A percentile compares a stretch with the other conserved stretches of the same genome.
These are phyloP conservation scores for Sanchytrium tribonematis DNA, from an alignment of 371 early-diverging fungal genomes.

Conservation along the genomic window DNA sequence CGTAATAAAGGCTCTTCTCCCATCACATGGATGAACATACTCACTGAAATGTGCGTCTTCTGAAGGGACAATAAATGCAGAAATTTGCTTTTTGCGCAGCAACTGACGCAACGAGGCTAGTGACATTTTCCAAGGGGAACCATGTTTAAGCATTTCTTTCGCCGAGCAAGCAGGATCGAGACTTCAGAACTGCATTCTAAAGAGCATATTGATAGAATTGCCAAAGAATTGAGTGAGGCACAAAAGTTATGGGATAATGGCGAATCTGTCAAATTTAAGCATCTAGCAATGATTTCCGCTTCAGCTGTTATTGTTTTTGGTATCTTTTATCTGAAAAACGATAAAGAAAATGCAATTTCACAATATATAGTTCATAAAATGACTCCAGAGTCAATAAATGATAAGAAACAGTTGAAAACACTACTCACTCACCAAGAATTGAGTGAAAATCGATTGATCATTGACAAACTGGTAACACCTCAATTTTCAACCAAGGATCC, in stretches of 20 bases:
- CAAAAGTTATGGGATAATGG: not conserved
- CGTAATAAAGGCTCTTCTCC: constrained; percentile 71
- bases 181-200: no score
- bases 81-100: constrained; percentile 33
- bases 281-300: not conserved
- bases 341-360: not conserved
- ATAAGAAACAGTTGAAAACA: not conserved
- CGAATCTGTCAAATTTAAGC: not conserved
- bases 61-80: constrained; percentile 68
- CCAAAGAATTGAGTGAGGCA: not conserved
- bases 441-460: not conserved
- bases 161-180: no score
- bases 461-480: not conserved
- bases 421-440: not conserved
- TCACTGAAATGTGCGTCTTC: constrained; percentile 92
- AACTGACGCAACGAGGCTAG: constrained; percentile 28
- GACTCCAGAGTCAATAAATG: not conserved
- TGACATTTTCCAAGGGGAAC: not conserved
- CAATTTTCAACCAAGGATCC: not conserved
- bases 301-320: not conserved
- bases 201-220: not conserved
- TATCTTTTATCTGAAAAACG: not conserved
- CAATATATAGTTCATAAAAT: not conserved
- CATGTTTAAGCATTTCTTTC: not conserved
- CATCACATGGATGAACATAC: constrained; percentile 74